Conservation (phyloP, 306 rosid species). For the Abrus pulchellus region DNA sequence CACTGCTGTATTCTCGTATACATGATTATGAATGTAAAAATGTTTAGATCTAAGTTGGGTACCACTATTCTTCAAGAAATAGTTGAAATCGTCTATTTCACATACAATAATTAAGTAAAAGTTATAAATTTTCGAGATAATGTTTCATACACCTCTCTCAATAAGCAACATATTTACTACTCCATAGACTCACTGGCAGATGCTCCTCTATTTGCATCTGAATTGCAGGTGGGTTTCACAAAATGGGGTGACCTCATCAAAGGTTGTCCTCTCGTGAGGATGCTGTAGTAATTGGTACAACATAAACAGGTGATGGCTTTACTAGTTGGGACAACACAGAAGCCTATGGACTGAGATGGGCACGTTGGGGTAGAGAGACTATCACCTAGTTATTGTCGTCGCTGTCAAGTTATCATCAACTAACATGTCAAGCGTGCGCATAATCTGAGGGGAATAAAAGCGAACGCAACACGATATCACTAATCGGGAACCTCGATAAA, state of each 20-base stretch:
- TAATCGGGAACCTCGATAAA: too few relatives aligned
- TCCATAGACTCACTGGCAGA: background rate
- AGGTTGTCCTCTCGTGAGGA: too few relatives aligned
- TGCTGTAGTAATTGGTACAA: background rate
- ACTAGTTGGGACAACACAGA: background rate
- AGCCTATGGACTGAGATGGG: background rate
- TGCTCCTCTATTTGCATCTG: background rate
- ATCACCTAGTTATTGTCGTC: background rate
- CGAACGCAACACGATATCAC: too few relatives aligned
- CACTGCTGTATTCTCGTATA: constrained; percentile 14
- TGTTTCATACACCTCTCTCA: background rate
- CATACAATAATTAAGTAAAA: background rate
- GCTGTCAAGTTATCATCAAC: background rate
- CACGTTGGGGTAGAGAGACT: background rate
- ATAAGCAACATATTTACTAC: background rate
- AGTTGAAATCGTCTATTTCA: background rate
- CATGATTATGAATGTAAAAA: constrained; percentile 19
- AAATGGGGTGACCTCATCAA: too few relatives aligned
- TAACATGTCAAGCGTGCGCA: background rate
- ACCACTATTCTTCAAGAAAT: constrained; percentile 3
- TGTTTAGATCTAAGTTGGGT: background rate
- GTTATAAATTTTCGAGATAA: background rate
- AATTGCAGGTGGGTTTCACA: too few relatives aligned
- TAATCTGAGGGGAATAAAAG: too few relatives aligned
- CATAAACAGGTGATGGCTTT: background rate